phyloP scores from a whole-genome alignment of 352 stramenopile genomes.

The Globisporangium acanthophoron region DNA sequence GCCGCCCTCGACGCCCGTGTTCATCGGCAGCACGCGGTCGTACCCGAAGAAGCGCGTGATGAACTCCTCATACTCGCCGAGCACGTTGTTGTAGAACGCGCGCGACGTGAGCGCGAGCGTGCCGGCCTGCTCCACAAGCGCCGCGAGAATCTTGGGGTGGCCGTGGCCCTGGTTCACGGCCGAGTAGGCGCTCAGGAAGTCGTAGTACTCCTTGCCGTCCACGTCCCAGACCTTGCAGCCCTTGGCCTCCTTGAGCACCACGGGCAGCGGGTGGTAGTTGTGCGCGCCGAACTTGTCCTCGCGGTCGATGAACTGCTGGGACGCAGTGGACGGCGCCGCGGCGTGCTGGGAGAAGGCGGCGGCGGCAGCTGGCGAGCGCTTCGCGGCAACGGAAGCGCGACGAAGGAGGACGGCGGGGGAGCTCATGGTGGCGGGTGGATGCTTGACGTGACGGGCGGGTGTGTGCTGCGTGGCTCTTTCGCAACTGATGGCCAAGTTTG shows the following conservation, averaged over 20 bases:
- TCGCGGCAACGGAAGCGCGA: background rate
- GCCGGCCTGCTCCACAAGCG: conserved; percentile 92
- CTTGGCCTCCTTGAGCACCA: conserved; percentile 90
- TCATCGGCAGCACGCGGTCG: conserved; percentile 98
- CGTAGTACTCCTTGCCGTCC: conserved; percentile 96
- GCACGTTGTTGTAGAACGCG: conserved; percentile 97
- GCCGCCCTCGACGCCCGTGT: conserved; percentile 98
- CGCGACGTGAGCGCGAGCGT: conserved; percentile 96
- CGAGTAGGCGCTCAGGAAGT: conserved; percentile 96
- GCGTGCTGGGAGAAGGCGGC: background rate
- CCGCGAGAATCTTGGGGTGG: conserved; percentile 96
- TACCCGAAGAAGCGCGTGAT: conserved; percentile 97
- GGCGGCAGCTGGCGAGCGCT: background rate
- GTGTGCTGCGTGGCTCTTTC: background rate
- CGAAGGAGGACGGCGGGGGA: background rate
- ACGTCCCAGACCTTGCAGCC: conserved; percentile 96
- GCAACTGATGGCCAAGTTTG: background rate
- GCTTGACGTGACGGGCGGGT: background rate
- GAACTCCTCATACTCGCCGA: conserved; percentile 97
- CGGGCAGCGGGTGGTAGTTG: conserved; percentile 98
- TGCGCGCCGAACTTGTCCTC: conserved; percentile 94
- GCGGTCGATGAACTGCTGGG: conserved; percentile 62
- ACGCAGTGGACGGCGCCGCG: background rate
- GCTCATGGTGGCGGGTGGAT: background rate
- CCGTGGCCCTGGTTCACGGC: conserved; percentile 95